phyloP scores from a whole-genome alignment of 371 early-diverging fungal species.

The Circinella umbellata region DNA sequence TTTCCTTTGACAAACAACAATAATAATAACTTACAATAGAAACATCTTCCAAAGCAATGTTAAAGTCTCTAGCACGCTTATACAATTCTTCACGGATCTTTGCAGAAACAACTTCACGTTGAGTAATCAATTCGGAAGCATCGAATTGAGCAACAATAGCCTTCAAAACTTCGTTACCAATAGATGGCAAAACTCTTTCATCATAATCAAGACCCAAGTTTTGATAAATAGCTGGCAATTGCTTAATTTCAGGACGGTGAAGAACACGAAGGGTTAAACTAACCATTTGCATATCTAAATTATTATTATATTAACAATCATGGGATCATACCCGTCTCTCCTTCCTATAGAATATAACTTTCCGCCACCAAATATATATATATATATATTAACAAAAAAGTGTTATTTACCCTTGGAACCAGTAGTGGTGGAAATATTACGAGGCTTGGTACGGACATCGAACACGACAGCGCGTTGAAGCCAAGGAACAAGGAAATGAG shows the following conservation, averaged over 20 bases:
- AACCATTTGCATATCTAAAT: conserved; percentile 87
- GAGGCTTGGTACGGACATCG: conserved; percentile 93
- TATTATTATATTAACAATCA: not conserved
- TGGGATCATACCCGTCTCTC: too few relatives aligned
- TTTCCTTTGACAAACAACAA: not conserved
- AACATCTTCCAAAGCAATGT: conserved; percentile 96
- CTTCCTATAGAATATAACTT: too few relatives aligned
- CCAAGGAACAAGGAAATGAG: conserved; percentile 97
- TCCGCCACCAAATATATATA: too few relatives aligned
- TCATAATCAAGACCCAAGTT: conserved; percentile 95
- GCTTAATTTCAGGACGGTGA: conserved; percentile 85
- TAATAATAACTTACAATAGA: conserved; percentile 77
- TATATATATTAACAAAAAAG: too few relatives aligned
- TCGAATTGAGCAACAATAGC: conserved; percentile 98
- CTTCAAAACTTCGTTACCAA: conserved; percentile 99
- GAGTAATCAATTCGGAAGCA: conserved; percentile 97
- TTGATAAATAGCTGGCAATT: conserved; percentile 88
- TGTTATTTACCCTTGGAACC: conserved; percentile 59
- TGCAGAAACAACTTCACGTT: conserved; percentile 95
- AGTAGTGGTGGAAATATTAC: conserved; percentile 96
- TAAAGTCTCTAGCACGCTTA: conserved; percentile 94
- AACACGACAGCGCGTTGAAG: conserved; percentile 77
- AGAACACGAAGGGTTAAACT: conserved; percentile 93
- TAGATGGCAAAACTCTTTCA: conserved; percentile 96
- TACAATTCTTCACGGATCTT: conserved; percentile 94